Conservation (phyloP, 2,329 filamentous ascomycete species). For the Fusarium nelsonii region DNA sequence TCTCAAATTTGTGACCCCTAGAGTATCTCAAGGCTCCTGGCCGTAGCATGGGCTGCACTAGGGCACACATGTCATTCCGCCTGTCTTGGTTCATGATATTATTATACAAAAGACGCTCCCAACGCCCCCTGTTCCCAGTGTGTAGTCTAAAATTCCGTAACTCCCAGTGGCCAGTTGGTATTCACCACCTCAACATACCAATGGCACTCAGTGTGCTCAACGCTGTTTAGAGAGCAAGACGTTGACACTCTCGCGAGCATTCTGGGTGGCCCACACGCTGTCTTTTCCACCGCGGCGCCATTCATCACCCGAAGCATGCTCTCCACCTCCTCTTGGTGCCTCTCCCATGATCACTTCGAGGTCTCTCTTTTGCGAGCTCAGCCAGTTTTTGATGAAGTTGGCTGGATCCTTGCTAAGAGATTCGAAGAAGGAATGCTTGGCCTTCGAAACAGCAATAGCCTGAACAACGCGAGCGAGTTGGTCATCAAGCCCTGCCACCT, state of each 20-base stretch:
- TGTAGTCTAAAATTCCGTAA: conserved; percentile 42
- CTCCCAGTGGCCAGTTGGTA: conserved; percentile 31
- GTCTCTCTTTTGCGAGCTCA: conserved; percentile 90
- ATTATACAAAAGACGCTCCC: conserved; percentile 46
- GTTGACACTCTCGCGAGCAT: conserved; percentile 73
- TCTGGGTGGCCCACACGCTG: conserved; percentile 69
- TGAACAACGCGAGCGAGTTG: conserved; percentile 87
- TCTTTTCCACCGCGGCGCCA: conserved; percentile 73
- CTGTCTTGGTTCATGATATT: conserved; percentile 43
- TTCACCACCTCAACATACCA: conserved; percentile 5
- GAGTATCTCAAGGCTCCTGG: conserved; percentile 23
- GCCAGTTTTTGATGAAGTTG: conserved; percentile 86
- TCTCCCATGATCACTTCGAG: conserved; percentile 90
- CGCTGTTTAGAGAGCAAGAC: conserved; percentile 68
- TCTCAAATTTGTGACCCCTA: conserved; percentile 21
- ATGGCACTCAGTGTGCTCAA: conserved; percentile 31
- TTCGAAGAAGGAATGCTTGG: conserved; percentile 89
- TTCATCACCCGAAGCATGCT: conserved; percentile 70
- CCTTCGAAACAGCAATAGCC: conserved; percentile 85
- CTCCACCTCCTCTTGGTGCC: conserved; percentile 72
- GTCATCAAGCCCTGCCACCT: conserved; percentile 83
- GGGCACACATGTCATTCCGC: conserved; percentile 22
- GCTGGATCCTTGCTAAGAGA: conserved; percentile 84
- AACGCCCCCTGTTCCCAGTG: conserved; percentile 45
- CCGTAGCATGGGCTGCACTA: conserved; percentile 23